These are phyloP conservation scores for Fraxinus anomala DNA, from an alignment of 257 asterid species.

Conservation along the genomic window DNA sequence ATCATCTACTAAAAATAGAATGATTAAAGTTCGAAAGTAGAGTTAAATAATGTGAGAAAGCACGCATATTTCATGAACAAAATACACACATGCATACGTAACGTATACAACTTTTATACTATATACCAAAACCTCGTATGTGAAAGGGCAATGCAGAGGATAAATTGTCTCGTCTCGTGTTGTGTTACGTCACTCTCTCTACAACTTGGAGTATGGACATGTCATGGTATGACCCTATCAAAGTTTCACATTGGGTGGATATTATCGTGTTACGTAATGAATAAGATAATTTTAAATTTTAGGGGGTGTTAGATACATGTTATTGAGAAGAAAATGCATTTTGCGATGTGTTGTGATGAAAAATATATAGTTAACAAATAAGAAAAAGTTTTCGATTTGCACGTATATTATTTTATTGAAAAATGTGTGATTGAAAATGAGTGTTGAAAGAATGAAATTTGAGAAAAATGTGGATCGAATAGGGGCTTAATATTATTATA, in stretches of 20 bases:
- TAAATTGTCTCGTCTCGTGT: not conserved
- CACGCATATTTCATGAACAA: constrained; percentile 7
- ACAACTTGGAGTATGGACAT: not conserved
- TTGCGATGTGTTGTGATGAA: too few species aligned
- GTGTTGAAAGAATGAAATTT: too few species aligned
- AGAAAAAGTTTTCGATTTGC: too few species aligned
- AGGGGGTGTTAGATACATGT: too few species aligned
- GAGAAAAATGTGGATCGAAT: too few species aligned
- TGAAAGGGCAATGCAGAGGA: not conserved
- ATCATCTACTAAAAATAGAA: constrained; percentile 1
- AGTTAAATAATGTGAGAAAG: not conserved
- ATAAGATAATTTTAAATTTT: too few species aligned
- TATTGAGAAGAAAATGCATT: too few species aligned
- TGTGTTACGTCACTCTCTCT: not conserved
- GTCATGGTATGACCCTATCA: not conserved
- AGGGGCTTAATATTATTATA: too few species aligned
- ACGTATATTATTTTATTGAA: too few species aligned
- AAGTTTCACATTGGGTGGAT: not conserved
- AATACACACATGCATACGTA: not conserved
- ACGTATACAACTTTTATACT: not conserved
- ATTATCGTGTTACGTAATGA: not conserved
- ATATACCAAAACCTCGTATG: not conserved
- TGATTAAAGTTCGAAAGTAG: not conserved
- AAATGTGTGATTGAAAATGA: too few species aligned
- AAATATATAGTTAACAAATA: too few species aligned